Base-by-base conservation (phyloP, 805 yeast species). In the Hanseniaspora opuntiae region DNA sequence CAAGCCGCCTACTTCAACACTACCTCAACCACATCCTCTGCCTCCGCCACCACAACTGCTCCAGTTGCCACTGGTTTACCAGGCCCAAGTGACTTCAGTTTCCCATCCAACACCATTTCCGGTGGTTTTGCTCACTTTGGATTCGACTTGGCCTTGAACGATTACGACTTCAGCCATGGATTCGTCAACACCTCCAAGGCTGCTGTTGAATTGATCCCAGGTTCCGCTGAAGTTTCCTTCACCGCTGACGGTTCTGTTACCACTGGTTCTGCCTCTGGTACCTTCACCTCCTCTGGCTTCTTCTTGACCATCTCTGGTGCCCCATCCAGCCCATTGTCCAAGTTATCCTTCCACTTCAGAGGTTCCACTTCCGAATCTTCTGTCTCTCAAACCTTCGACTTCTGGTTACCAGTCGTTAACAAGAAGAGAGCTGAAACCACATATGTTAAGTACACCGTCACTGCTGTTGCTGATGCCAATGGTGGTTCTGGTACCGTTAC, bases 401-500 rank as follows among this genome's bases (percentile, higher is more conserved):
- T 47, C 32, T 47, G 52, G 52, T 47, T 47, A 39, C 52, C 52
- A 9, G 45, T 39, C 17, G 4, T 45, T 14, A 10, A 30, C 25
- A 19, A 47, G 30, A 47, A 39, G 41, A 39, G 45, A 47, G 52
- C 41, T 32, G 42, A 24, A 25, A 28, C 51, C 32, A 24, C 52
- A 14, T 47, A 24, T 19, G 45, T 47, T 32, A 47, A 37, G 35
- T 47, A 47, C 52, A 39, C 45, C n/a, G 17, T 47, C n/a, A 30
- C 30, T 32, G 19, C 40, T 12, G 39, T 32, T 39, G 52, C 52
- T 47, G 52, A 47, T 39, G 6, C 52, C 7, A 28, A 28, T n/a
- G 52, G 52, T 39, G 52, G 52, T 47, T 47, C 52, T 32, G 52
- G 52, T 39, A 22, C 38, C 24, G 52, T 47, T 28, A 17, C 36